A percentile compares a stretch with the other conserved stretches of the same genome.
Evolutionary conservation across 768 basidiomycete genomes (phyloP).

Genomic region (Rhodocollybia butyracea): DNA sequence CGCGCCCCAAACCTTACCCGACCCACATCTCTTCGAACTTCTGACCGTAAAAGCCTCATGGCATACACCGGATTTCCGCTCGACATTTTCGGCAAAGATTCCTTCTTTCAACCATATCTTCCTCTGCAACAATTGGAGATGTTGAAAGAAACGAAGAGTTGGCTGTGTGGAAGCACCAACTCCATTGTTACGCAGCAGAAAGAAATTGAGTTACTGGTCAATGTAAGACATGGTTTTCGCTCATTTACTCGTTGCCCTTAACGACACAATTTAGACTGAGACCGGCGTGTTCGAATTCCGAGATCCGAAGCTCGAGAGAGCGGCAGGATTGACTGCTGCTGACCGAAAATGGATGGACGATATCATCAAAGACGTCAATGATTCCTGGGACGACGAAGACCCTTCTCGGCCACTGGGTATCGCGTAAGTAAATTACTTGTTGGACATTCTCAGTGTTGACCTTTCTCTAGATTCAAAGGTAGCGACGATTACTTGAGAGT

Average conservation of each 20-base stretch:
- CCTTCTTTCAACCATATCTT: conserved; percentile 97
- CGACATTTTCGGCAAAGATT: conserved; percentile 91
- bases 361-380: conserved; percentile 81
- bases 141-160: conserved; percentile 73
- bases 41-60: conserved; percentile 87
- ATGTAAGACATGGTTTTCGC: conserved; percentile 45
- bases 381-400: conserved; percentile 69
- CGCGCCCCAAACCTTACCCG: conserved; percentile 54
- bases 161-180: conserved; percentile 95
- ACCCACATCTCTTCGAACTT: conserved; percentile 81
- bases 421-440: conserved; percentile 45
- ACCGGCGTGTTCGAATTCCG: conserved; percentile 84
- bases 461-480: conserved; percentile 76
- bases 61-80: conserved; percentile 92
- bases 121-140: conserved; percentile 94
- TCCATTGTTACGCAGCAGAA: conserved; percentile 91
- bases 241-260: background rate
- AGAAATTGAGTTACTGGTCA: conserved; percentile 87
- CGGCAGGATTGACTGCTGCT: conserved; percentile 80
- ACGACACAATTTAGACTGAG: conserved; percentile 61
- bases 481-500: conserved; percentile 92
- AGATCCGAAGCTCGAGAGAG: conserved; percentile 74
- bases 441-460: conserved; percentile 1
- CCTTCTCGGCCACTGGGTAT: conserved; percentile 45
- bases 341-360: conserved; percentile 99